These are phyloP conservation scores for Aureobasidium vineae DNA, from an alignment of 2,329 filamentous ascomycete genomes.

Conservation along the genomic window DNA sequence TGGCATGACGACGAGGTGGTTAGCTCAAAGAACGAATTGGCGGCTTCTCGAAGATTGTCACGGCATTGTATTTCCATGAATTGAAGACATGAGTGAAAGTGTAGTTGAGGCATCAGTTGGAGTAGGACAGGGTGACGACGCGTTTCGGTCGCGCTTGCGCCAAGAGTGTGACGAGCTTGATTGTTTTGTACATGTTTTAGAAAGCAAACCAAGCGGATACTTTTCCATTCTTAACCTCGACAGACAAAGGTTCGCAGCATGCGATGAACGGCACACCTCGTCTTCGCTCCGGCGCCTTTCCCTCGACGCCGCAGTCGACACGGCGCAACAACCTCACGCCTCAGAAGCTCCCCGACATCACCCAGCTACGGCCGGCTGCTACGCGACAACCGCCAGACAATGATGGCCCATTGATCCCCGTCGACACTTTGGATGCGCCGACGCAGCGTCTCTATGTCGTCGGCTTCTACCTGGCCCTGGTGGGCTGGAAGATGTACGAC, in stretches of 20 bases:
- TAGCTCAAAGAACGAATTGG: no score
- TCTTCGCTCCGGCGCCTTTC: constrained; percentile 72
- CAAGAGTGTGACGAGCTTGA: constrained; percentile 22
- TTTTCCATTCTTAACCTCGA: neutral
- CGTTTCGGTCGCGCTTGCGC: neutral
- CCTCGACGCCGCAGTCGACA: constrained; percentile 62
- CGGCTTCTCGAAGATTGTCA: neutral
- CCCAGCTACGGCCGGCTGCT: constrained; percentile 16
- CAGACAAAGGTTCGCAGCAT: constrained; percentile 42
- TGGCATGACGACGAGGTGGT: constrained; percentile 24
- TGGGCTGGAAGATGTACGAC: constrained; percentile 85
- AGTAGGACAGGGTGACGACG: constrained; percentile 14
- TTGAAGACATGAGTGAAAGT: neutral
- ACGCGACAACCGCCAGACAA: neutral
- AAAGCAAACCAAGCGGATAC: neutral
- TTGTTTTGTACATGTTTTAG: constrained; percentile 8
- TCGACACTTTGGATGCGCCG: constrained; percentile 80
- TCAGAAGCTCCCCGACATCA: constrained; percentile 39
- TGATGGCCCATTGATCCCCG: constrained; percentile 69
- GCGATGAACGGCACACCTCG: constrained; percentile 82
- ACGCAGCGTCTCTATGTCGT: constrained; percentile 85
- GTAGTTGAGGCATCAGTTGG: neutral
- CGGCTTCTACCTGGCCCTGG: constrained; percentile 71
- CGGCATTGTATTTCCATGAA: neutral
- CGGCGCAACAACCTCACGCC: constrained; percentile 33